Base-by-base conservation (phyloP, 805 yeast genomes). In the Candida coquimbonensis region DNA sequence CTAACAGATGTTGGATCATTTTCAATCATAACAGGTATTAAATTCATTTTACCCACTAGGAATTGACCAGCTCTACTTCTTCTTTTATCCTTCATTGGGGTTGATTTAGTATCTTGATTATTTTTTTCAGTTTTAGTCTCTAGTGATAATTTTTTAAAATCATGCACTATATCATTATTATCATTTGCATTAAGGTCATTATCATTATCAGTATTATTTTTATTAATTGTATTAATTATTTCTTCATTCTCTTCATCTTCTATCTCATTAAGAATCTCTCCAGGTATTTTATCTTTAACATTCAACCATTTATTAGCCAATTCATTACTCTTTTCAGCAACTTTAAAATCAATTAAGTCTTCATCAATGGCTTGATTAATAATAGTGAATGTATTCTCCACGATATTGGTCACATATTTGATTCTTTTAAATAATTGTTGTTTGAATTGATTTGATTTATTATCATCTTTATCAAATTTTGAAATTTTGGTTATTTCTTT, bases 281-380 rank as follows among this genome's bases (percentile, higher is more conserved):
- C 45, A 14, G 62, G 59, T 24, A 57, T 50, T 34, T 44, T 44
- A 4, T 24, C 45, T 44, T 53, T 53, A 13, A 48, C 42, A 13
- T 38, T 44, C 14, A 66, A 46, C 73, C 73, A 69, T 32, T 46
- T 53, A 21, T 59, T 56, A 3, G 71, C 71, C 36, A 68, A 43
- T 33, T 61, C 62, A 41, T 67, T 66, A n/a, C 69, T 62, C 42
- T 53, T 55, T 33, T 60, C 60, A 21, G 66, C 66, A 12, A 66
- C 64, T 11, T 46, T 52, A 13, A 72, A 68, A 36, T 63, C 65
- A 6, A 74, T 57, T 33, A 73, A 54, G 13, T 67, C 56, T 50
- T 73, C 75, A 50, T 68, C 70, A n/a, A 62, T 51, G 4, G 73
- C 72, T 38, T 60, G 65, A 43, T 68, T 64, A 21, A 68, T 61